Evolutionary conservation across 2,329 filamentous ascomycete species (phyloP).

Genomic region (Aureobasidium sp.): DNA sequence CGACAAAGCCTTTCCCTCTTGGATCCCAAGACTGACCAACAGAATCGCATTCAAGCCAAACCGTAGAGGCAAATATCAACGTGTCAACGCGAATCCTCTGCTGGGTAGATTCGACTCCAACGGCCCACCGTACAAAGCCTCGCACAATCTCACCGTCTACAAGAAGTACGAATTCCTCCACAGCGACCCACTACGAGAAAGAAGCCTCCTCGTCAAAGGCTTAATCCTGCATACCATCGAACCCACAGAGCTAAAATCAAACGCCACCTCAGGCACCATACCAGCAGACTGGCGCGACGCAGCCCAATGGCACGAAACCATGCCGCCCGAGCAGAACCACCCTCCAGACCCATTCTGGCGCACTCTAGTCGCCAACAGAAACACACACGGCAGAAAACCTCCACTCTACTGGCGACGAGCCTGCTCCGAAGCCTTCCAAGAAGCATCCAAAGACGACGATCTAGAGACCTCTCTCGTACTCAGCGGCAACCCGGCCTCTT

Average conservation of each 20-base stretch:
- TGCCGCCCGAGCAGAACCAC: not conserved
- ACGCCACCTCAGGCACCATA: not conserved
- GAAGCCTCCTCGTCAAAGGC: not conserved
- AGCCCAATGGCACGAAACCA: not conserved
- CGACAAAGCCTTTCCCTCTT: not conserved
- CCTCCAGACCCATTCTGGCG: conserved; percentile 14
- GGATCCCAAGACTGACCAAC: conserved; percentile 8
- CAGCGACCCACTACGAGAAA: not conserved
- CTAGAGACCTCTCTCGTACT: not conserved
- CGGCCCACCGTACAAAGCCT: not conserved
- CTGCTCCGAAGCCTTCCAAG: conserved; percentile 10
- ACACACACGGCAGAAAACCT: not conserved
- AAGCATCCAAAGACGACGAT: not conserved
- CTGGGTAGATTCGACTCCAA: conserved; percentile 2
- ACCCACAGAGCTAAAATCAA: not conserved
- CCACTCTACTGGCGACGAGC: not conserved
- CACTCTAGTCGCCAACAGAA: conserved; percentile 12
- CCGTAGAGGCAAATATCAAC: not conserved
- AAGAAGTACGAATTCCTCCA: not conserved
- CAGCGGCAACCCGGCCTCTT: not conserved
- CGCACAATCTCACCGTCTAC: not conserved
- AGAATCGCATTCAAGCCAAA: not conserved
- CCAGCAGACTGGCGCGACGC: not conserved
- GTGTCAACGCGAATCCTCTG: conserved; percentile 14
- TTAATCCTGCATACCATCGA: not conserved